A percentile compares a stretch with the other conserved stretches of the same genome.
Evolutionary conservation across 345 rosid genomes (phyloP).

Genomic region (Dimocarpus longan): DNA sequence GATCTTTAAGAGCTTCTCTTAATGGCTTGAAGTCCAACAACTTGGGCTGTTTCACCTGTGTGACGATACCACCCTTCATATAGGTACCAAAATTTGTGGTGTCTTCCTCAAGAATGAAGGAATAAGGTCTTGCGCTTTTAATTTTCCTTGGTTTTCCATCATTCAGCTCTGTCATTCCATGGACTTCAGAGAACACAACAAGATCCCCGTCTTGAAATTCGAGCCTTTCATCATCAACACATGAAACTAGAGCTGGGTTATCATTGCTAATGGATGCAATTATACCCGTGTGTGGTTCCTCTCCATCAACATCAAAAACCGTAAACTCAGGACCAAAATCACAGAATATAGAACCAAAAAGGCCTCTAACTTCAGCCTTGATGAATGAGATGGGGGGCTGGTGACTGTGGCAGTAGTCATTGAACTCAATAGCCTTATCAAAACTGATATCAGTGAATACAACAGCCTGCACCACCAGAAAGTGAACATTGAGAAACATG

Average conservation of each 20-base stretch:
- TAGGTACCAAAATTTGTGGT: constrained; percentile 62
- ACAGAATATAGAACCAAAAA: constrained; percentile 93
- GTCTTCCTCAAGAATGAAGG: constrained; percentile 91
- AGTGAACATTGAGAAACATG: constrained; percentile 10
- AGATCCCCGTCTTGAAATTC: constrained; percentile 96
- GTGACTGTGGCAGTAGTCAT: constrained; percentile 85
- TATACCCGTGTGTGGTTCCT: constrained; percentile 94
- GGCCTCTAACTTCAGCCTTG: constrained; percentile 94
- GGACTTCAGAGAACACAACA: constrained; percentile 95
- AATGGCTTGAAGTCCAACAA: constrained; percentile 81
- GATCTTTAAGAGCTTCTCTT: constrained; percentile 84
- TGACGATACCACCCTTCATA: constrained; percentile 93
- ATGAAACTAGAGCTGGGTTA: constrained; percentile 78
- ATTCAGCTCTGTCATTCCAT: constrained; percentile 91
- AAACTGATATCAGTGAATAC: constrained; percentile 82
- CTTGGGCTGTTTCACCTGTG: constrained; percentile 93
- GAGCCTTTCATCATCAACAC: constrained; percentile 97
- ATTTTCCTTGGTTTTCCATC: constrained; percentile 96
- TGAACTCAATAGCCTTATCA: constrained; percentile 72
- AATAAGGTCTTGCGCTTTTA: constrained; percentile 80
- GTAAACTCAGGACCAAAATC: constrained; percentile 95
- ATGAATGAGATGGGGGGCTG: constrained; percentile 90
- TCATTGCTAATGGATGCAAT: constrained; percentile 94
- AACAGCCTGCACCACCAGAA: constrained; percentile 68
- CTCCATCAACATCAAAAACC: constrained; percentile 92